Conservation (phyloP, 2,329 filamentous ascomycete genomes). For the Knufia fluminis region DNA sequence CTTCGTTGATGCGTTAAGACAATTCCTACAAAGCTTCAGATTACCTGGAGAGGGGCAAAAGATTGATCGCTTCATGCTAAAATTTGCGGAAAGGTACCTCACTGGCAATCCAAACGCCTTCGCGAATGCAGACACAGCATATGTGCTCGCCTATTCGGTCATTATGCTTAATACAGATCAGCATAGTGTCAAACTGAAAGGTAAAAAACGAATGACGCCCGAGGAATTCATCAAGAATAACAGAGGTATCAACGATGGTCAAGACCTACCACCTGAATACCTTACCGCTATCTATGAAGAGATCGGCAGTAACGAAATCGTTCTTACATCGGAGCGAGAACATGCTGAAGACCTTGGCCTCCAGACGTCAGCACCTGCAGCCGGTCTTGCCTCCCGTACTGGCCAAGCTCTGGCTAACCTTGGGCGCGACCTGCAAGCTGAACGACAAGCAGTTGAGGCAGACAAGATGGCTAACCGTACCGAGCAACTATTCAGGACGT, state of each 20-base stretch:
- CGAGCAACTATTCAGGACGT: conserved; percentile 81
- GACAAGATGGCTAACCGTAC: conserved; percentile 81
- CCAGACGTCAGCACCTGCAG: conserved; percentile 47
- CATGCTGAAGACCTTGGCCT: conserved; percentile 72
- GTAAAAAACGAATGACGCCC: conserved; percentile 75
- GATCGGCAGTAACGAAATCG: conserved; percentile 84
- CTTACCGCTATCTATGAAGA: conserved; percentile 84
- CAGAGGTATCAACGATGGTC: conserved; percentile 91
- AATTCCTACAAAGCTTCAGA: conserved; percentile 90
- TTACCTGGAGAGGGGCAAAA: conserved; percentile 95
- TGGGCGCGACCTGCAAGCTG: conserved; percentile 79
- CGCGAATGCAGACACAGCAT: conserved; percentile 95
- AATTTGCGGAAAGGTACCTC: conserved; percentile 94
- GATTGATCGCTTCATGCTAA: conserved; percentile 98
- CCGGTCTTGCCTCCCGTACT: conserved; percentile 68
- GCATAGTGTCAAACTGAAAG: conserved; percentile 78
- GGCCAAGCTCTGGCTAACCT: conserved; percentile 86
- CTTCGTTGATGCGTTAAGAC: conserved; percentile 84
- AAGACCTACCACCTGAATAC: conserved; percentile 88
- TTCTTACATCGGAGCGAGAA: conserved; percentile 84
- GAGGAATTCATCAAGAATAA: conserved; percentile 99
- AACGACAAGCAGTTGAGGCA: conserved; percentile 89
- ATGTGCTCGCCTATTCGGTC: conserved; percentile 90
- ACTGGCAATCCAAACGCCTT: conserved; percentile 94
- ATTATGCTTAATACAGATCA: conserved; percentile 95